Conservation (phyloP, 2,329 filamentous ascomycete species). For the Thelonectria rubi region DNA sequence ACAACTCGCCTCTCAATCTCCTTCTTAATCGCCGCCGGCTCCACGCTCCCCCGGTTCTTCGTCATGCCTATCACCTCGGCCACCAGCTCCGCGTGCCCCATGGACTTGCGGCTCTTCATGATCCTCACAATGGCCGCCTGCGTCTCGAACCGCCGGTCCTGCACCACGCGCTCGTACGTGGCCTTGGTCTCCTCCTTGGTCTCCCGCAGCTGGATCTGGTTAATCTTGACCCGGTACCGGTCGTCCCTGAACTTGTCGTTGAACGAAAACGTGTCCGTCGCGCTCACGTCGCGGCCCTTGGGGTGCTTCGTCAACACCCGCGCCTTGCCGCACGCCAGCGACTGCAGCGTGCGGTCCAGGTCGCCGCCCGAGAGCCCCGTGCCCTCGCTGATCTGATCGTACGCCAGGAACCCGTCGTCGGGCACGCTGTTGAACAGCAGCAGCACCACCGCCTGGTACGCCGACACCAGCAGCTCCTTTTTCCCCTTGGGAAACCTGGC, state of each 20-base stretch:
- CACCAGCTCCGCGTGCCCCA: constrained; percentile 87
- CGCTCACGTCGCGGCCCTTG: constrained; percentile 80
- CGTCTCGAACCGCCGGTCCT: constrained; percentile 93
- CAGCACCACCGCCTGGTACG: constrained; percentile 90
- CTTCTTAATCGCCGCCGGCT: constrained; percentile 89
- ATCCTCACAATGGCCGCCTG: constrained; percentile 97
- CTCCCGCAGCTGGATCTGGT: constrained; percentile 97
- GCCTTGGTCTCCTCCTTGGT: constrained; percentile 94
- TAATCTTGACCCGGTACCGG: constrained; percentile 95
- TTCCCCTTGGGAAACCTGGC: constrained; percentile 80
- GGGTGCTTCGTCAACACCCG: constrained; percentile 87
- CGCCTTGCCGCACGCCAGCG: constrained; percentile 88
- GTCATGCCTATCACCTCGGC: constrained; percentile 93
- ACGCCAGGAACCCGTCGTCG: constrained; percentile 71
- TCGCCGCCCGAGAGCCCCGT: constrained; percentile 81
- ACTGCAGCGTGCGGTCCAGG: constrained; percentile 90
- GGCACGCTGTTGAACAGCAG: constrained; percentile 83
- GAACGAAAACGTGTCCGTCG: constrained; percentile 84
- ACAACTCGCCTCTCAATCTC: constrained; percentile 90
- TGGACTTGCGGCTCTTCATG: constrained; percentile 92
- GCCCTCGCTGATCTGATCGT: constrained; percentile 76
- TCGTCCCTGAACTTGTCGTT: constrained; percentile 80
- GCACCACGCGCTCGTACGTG: constrained; percentile 88
- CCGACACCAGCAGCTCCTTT: constrained; percentile 91
- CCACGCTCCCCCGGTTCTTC: constrained; percentile 84